These are phyloP conservation scores for Pythium graminicola DNA, from an alignment of 352 stramenopile genomes.

Conservation along the genomic window DNA sequence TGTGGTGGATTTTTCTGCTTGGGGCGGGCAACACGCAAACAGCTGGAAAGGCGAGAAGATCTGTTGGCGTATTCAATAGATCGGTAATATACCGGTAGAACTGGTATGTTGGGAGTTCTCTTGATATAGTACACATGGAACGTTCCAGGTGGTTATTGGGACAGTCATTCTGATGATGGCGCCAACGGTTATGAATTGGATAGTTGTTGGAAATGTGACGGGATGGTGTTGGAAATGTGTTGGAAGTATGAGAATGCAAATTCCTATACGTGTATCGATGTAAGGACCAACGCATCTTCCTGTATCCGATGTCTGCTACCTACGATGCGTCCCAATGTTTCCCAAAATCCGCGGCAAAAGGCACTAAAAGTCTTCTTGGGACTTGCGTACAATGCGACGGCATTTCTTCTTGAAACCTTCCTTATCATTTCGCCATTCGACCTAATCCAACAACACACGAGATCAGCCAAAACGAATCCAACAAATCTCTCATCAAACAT, in stretches of 20 bases:
- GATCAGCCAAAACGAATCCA: no score
- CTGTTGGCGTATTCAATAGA: not conserved
- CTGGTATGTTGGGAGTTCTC: not conserved
- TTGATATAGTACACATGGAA: conserved; percentile 17
- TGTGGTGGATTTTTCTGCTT: conserved; percentile 26
- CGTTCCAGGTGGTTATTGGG: not conserved
- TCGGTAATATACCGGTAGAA: not conserved
- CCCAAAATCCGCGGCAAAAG: not conserved
- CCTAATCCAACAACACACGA: conserved; percentile 28
- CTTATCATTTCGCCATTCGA: conserved; percentile 90
- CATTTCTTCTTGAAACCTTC: conserved; percentile 92
- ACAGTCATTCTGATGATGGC: not conserved
- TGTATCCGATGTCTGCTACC: not conserved
- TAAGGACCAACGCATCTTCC: not conserved
- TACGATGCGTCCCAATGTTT: not conserved
- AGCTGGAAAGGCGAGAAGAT: not conserved
- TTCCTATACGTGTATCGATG: not conserved
- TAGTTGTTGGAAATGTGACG: not conserved
- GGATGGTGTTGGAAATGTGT: not conserved
- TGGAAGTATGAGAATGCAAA: not conserved
- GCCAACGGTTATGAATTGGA: not conserved
- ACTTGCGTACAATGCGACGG: conserved; percentile 88
- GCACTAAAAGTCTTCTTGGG: conserved; percentile 88
- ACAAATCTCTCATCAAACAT: not conserved
- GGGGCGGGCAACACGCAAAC: conserved; percentile 18